Conservation (phyloP, 495 filamentous ascomycete species). For the Pyronema omphalodes region DNA sequence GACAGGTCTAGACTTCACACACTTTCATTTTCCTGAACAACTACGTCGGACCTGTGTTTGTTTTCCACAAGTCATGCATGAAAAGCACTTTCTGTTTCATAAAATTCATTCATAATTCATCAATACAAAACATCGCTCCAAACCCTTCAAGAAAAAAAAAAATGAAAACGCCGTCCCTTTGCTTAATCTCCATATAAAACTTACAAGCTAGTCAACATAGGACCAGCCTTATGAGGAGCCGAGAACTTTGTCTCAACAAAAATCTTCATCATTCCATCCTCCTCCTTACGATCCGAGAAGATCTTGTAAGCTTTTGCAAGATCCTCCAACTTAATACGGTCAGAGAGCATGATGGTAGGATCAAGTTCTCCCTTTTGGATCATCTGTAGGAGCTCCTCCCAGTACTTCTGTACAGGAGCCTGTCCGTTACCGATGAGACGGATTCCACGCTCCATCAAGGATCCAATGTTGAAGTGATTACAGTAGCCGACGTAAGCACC, state of each 20-base stretch:
- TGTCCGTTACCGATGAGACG: constrained; percentile 74
- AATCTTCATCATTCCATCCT: constrained; percentile 15
- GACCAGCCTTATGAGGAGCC: neutral
- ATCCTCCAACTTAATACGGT: constrained; percentile 59
- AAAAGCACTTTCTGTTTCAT: too few species aligned
- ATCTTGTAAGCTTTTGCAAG: constrained; percentile 43
- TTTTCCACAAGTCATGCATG: too few species aligned
- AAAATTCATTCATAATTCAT: too few species aligned
- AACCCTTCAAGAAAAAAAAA: too few species aligned
- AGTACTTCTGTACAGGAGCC: constrained; percentile 30
- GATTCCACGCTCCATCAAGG: constrained; percentile 75
- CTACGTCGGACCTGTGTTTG: too few species aligned
- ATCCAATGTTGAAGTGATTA: constrained; percentile 35
- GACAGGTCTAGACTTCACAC: too few species aligned
- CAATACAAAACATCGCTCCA: too few species aligned
- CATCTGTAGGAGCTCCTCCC: constrained; percentile 52
- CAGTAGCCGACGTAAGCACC: neutral
- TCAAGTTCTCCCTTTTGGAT: constrained; percentile 53
- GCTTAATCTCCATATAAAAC: too few species aligned
- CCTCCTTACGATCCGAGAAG: constrained; percentile 46
- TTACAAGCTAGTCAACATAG: too few species aligned
- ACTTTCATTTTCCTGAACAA: too few species aligned
- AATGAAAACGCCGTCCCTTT: too few species aligned
- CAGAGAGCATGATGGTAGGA: constrained; percentile 60
- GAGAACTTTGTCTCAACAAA: neutral